Evolutionary conservation across 2,329 filamentous ascomycete species (phyloP), one percentile per base, ranked within the genome.

Genomic region (Cladobotryum protrusum): DNA sequence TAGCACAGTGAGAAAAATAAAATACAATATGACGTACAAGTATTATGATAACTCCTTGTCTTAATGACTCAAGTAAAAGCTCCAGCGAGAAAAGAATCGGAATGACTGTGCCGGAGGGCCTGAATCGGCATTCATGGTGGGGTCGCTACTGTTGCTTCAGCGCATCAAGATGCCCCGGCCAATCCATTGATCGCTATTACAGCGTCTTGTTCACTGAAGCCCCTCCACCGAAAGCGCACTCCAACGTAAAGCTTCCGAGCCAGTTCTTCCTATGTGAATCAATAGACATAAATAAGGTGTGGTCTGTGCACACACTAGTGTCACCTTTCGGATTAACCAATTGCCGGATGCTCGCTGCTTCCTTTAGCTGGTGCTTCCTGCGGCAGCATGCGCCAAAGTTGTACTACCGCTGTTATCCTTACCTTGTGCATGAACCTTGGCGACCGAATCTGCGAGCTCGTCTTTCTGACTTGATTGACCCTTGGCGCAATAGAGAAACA

Each of bases 231-330:
- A 42, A 42, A 46, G 43, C 24, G 48, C 44, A 46, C 33, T 14
- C 12, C 15, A 34, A 43, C n/a, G n/a, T n/a, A n/a, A 5, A 34
- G 12, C 17, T 39, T 29, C 15, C 12, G 42, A n/a, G n/a, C 29
- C 33, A 52, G 48, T 48, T 47, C 17, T 6, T 18, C 29, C n/a
- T 34, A 19, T 43, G 12, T 24, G 35, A 49, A 49, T 52, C 46
- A 47, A 7, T 15, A 8, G 35, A 2, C 24, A 45, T n/a, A 53
- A 57, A 63, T 68, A 68, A 67, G 62, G 56, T 67, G 54, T 62
- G 65, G 63, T 66, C 64, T 55, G 63, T 68, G 66, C 66, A 18
- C 4, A 0, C 0, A 3, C 8, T 7, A 4, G 20, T 32, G 32
- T 6, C 2, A 1, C 34, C 41, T 50, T 40, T 18, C 64, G 64